Base-by-base conservation (phyloP, 2,329 filamentous ascomycete genomes). In the Colletotrichum coccodes region DNA sequence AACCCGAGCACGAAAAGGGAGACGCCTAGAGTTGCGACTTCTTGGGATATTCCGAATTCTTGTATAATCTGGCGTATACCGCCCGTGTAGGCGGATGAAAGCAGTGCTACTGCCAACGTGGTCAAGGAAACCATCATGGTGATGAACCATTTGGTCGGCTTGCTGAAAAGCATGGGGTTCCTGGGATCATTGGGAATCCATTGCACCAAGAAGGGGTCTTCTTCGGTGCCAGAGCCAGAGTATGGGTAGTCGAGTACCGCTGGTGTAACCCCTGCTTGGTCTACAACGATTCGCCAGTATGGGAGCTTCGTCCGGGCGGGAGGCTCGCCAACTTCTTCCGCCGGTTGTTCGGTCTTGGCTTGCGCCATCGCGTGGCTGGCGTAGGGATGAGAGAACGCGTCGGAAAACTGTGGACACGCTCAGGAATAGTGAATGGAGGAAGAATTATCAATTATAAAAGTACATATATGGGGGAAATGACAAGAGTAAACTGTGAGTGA, bases 51-150 rank as follows among this genome's bases (percentile, higher is more conserved):
- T 12, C 79, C 71, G 69, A 91, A 90, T 42, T 87, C 80, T 1
- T 64, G 36, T 23, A 89, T 81, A 44, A 91, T 82, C 63, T 87
- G 79, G 18, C 72, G 61, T 12, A 87, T 76, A 36, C 86, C 86
- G 18, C 87, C 86, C 8, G 84, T 85, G 75, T 86, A 91, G 11
- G 89, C 89, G 2, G 87, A 89, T 8, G 89, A 91, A 40, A 87
- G 87, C 72, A 92, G 88, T 5, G 90, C 83, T 23, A 92, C 89
- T 21, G 83, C 89, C 50, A 93, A 81, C 0, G 89, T 90, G 21
- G 90, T 86, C 21, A 91, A 71, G 3, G 90, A 88, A 42, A 89
- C 86, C 52, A 89, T 74, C 53, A 86, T 74, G 1, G 88, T 91
- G 71, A 90, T 86, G 28, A 76, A 76, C 90, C 90, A 93, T 80